phyloP scores from a whole-genome alignment of 805 yeast species.

The Barnettozyma siamensis region DNA sequence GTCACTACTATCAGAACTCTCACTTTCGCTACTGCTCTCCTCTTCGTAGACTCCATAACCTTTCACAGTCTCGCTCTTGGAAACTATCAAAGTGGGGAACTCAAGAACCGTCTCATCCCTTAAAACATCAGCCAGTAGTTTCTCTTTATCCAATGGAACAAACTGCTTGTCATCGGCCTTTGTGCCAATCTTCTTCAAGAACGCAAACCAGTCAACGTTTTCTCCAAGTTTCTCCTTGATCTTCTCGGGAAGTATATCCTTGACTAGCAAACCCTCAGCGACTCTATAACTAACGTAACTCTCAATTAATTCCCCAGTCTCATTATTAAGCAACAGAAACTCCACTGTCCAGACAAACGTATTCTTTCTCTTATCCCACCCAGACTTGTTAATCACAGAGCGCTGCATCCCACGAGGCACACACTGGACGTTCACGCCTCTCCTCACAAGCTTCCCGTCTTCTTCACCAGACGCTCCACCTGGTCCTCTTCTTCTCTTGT shows the following conservation, averaged over 20 bases:
- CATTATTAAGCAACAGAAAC: conserved; percentile 44
- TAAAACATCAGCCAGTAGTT: conserved; percentile 43
- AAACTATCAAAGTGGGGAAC: conserved; percentile 63
- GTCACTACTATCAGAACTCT: conserved; percentile 10
- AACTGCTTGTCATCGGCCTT: conserved; percentile 32
- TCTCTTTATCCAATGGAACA: conserved; percentile 31
- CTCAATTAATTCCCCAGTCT: conserved; percentile 22
- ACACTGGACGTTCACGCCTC: conserved; percentile 61
- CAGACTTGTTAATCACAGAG: conserved; percentile 55
- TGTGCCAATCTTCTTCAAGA: conserved; percentile 26
- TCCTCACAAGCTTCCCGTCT: conserved; percentile 30
- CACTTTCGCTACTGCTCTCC: conserved; percentile 5
- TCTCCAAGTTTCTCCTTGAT: conserved; percentile 14
- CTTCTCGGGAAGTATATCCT: conserved; percentile 28
- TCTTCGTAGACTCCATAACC: conserved; percentile 19
- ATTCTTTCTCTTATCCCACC: conserved; percentile 58
- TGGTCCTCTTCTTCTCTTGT: no score
- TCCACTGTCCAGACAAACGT: conserved; percentile 77
- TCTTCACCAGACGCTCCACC: no score
- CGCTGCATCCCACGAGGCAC: conserved; percentile 76
- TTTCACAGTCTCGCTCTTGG: conserved; percentile 24
- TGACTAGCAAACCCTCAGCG: conserved; percentile 27
- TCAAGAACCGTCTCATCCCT: conserved; percentile 61
- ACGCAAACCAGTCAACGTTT: conserved; percentile 17
- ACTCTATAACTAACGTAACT: conserved; percentile 34